Conservation (phyloP, 768 basidiomycete genomes). For the Tephrocybe rancida region DNA sequence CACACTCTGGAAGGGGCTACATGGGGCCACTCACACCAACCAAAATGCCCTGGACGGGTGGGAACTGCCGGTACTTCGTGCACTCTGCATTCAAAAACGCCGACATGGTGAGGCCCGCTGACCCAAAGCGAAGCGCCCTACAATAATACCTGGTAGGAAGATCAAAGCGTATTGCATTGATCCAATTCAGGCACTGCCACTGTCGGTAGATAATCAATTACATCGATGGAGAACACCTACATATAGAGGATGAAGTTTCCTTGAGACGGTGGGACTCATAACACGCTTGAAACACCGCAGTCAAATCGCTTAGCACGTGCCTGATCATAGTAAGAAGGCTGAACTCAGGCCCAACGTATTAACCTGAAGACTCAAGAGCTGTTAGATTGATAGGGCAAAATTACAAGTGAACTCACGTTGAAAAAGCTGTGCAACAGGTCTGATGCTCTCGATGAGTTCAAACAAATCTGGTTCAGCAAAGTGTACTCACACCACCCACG, state of each 20-base stretch:
- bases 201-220: too few species aligned
- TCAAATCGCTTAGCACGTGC: too few species aligned
- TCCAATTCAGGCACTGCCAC: slow-evolving; percentile 10
- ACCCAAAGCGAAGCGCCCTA: slow-evolving; percentile 50
- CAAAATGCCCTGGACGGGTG: slow-evolving; percentile 64
- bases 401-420: background rate
- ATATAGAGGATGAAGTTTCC: too few species aligned
- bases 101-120: slow-evolving; percentile 44
- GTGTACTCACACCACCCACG: background rate
- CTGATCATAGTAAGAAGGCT: too few species aligned
- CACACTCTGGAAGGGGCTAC: background rate
- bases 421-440: background rate
- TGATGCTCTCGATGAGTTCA: background rate
- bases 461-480: background rate
- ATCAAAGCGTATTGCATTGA: slow-evolving; percentile 30
- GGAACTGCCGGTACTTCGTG: slow-evolving; percentile 63
- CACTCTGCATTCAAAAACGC: slow-evolving; percentile 62
- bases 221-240: too few species aligned
- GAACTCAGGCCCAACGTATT: background rate
- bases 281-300: background rate
- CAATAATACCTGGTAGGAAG: slow-evolving; percentile 50
- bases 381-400: too few species aligned
- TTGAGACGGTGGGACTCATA: too few species aligned
- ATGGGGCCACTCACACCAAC: slow-evolving; percentile 46
- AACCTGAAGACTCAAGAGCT: background rate